phyloP scores from a whole-genome alignment of 129 eudicot genomes.

The Dittrichia graveolens region DNA sequence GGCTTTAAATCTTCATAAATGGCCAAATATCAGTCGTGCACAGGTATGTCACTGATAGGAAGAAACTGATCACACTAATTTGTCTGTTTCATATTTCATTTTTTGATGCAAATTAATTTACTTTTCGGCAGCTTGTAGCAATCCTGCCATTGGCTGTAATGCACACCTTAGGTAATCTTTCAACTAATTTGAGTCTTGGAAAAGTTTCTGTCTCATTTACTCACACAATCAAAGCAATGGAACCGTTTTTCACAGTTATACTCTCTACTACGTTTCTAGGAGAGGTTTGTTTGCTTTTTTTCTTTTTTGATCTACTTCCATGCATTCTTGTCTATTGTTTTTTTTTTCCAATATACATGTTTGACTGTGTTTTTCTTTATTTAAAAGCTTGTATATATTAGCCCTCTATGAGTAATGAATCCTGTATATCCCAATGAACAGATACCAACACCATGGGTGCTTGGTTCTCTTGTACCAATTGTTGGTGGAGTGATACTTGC shows the following conservation, averaged over 20 bases:
- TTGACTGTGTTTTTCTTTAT: conserved; percentile 12
- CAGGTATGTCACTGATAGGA: conserved; percentile 53
- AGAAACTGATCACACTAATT: background rate
- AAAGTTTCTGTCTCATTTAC: conserved; percentile 88
- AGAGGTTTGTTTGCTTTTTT: conserved; percentile 50
- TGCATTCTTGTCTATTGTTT: background rate
- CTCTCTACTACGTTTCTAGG: conserved; percentile 79
- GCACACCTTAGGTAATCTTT: conserved; percentile 79
- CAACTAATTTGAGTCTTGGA: conserved; percentile 88
- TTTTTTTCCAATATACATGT: conserved; percentile 5
- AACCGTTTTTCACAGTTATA: conserved; percentile 79
- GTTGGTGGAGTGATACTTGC: conserved; percentile 98
- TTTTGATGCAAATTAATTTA: conserved; percentile 24
- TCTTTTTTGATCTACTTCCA: background rate
- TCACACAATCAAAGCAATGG: conserved; percentile 89
- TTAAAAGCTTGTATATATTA: background rate
- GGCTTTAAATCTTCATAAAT: conserved; percentile 77
- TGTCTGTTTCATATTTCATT: background rate
- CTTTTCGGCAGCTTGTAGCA: conserved; percentile 58
- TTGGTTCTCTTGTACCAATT: conserved; percentile 77
- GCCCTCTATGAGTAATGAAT: background rate
- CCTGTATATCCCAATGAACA: conserved; percentile 28
- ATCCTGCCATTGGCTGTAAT: conserved; percentile 78
- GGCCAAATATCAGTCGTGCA: conserved; percentile 76
- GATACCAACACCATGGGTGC: conserved; percentile 81